Evolutionary conservation across 2,329 filamentous ascomycete species (phyloP).

Genomic region (Neurospora sp.): DNA sequence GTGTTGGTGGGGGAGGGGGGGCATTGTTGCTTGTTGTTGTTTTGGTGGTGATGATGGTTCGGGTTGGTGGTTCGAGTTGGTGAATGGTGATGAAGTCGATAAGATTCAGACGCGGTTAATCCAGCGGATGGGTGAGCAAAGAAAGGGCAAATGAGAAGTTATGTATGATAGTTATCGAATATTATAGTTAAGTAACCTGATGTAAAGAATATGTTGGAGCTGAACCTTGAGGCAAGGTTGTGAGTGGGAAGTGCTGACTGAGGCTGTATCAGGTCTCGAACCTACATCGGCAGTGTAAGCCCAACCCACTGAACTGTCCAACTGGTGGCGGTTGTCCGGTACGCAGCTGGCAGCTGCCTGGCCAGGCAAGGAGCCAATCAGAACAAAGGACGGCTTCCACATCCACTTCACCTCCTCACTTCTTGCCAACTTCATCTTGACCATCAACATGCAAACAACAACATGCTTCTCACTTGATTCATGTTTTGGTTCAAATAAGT

Average conservation of each 20-base stretch:
- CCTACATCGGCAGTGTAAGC: neutral
- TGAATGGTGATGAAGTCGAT: neutral
- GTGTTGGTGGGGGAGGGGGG: slow-evolving; percentile 19
- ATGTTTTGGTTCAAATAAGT: neutral
- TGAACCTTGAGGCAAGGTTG: neutral
- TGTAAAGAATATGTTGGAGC: neutral
- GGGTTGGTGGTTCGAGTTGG: neutral
- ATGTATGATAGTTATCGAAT: neutral
- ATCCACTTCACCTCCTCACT: neutral
- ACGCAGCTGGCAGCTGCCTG: neutral
- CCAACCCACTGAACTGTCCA: neutral
- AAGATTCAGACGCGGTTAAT: neutral
- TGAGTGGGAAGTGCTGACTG: neutral
- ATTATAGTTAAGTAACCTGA: neutral
- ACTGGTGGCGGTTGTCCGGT: neutral
- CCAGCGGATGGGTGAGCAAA: neutral
- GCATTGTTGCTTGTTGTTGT: slow-evolving; percentile 17
- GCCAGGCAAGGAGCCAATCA: neutral
- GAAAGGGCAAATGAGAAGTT: neutral
- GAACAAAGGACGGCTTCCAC: neutral
- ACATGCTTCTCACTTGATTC: neutral
- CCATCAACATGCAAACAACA: neutral
- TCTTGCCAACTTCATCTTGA: neutral
- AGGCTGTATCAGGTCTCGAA: neutral
- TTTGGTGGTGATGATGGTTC: neutral